Conservation (phyloP, 495 filamentous ascomycete genomes). For the Hypomontagnella submonticulosa region DNA sequence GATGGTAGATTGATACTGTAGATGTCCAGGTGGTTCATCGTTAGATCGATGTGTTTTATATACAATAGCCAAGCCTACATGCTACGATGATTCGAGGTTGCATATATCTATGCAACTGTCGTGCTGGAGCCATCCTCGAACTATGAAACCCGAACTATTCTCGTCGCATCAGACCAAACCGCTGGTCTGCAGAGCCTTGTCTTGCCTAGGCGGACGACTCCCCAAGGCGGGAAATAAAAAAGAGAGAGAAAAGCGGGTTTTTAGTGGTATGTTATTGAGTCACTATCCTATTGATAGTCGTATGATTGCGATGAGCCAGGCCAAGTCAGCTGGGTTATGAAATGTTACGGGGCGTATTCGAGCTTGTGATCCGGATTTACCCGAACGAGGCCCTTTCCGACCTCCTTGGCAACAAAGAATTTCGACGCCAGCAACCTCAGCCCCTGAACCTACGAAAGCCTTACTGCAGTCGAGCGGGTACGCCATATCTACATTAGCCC, state of each 20-base stretch:
- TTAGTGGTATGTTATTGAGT: constrained; percentile 40
- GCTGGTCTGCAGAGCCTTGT: constrained; percentile 10
- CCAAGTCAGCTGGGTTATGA: constrained; percentile 10
- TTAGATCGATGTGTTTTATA: constrained; percentile 25
- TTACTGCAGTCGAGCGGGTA: too few species aligned
- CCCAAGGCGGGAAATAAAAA: constrained; percentile 18
- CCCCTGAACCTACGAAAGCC: background rate
- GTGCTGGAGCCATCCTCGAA: constrained; percentile 40
- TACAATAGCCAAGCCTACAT: constrained; percentile 21
- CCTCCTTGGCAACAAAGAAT: constrained; percentile 4
- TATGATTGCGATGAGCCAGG: constrained; percentile 29
- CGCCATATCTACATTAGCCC: too few species aligned
- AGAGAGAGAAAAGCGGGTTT: constrained; percentile 26
- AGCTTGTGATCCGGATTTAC: constrained; percentile 34
- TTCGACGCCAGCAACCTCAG: background rate
- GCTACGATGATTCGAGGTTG: constrained; percentile 9
- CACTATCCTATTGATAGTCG: constrained; percentile 36
- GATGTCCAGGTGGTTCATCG: constrained; percentile 9
- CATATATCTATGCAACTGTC: constrained; percentile 1
- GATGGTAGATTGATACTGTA: constrained; percentile 10
- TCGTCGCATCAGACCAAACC: constrained; percentile 38
- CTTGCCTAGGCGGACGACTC: constrained; percentile 27
- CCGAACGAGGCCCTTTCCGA: constrained; percentile 24
- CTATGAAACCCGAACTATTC: constrained; percentile 42
- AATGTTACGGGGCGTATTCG: constrained; percentile 32